These are phyloP conservation scores for Aspergillus sp. DNA, from an alignment of 2,329 filamentous ascomycete genomes.

Conservation along the genomic window DNA sequence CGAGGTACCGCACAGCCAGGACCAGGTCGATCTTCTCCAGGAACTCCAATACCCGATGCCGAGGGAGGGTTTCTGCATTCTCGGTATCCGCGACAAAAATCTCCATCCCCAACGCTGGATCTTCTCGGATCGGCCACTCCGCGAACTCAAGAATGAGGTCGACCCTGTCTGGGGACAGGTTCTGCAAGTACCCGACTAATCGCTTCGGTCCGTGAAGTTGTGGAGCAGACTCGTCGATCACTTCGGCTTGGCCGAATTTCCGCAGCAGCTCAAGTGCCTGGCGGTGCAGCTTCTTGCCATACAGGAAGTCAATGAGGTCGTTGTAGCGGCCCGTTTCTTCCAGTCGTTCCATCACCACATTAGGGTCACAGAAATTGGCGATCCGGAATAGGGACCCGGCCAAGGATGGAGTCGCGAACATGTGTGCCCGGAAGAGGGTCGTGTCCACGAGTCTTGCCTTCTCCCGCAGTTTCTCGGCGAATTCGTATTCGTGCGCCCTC, in stretches of 20 bases:
- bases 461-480: slow-evolving; percentile 62
- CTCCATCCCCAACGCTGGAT: slow-evolving; percentile 75
- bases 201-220: slow-evolving; percentile 70
- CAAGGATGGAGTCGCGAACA: slow-evolving; percentile 79
- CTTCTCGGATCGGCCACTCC: slow-evolving; percentile 70
- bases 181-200: slow-evolving; percentile 85
- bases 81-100: slow-evolving; percentile 89
- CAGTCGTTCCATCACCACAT: slow-evolving; percentile 87
- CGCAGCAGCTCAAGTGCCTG: slow-evolving; percentile 75
- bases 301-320: slow-evolving; percentile 94
- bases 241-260: slow-evolving; percentile 61
- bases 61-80: slow-evolving; percentile 82
- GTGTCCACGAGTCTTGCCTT: slow-evolving; percentile 86
- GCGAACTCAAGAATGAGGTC: slow-evolving; percentile 88
- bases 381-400: slow-evolving; percentile 88
- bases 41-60: slow-evolving; percentile 66
- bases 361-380: slow-evolving; percentile 92
- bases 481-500: slow-evolving; percentile 47
- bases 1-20: slow-evolving; percentile 74
- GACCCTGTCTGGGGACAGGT: slow-evolving; percentile 74
- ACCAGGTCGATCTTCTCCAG: slow-evolving; percentile 59
- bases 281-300: slow-evolving; percentile 86
- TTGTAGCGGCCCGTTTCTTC: slow-evolving; percentile 82
- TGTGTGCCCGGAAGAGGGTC: slow-evolving; percentile 86
- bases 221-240: slow-evolving; percentile 32